Base-by-base conservation (phyloP, 129 eudicot species). In the Flaveria brownii region DNA sequence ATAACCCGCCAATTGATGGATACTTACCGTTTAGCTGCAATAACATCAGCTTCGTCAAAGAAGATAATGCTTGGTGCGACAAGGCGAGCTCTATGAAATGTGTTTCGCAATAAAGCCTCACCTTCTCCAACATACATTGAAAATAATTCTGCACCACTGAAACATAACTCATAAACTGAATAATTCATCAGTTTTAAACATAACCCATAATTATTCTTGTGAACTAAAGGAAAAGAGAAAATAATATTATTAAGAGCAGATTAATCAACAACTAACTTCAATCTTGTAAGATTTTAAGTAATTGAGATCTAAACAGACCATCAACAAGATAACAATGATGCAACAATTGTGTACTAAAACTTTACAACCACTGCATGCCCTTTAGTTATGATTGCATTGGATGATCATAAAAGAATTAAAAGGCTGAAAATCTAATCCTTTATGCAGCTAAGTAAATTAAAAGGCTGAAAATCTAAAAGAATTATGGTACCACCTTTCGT, bases 121-220 rank as follows among this genome's bases (percentile, higher is more conserved):
- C 98, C 98, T 64, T 94, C 98, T 71, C 98, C 98, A 81, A 91
- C 97, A 80, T 94, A 94, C 98, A 87, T 94, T 36, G 96, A 88
- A 73, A 80, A 91, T 61, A 94, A 85, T 51, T 94, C 96, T 83
- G 98, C 97, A 86, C 97, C 91, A 73, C 98, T 94, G 88, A 69
- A 68, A 52, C 51, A 65, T 17, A 47, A 69, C 57, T 54, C 42
- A 43, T 50, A 50, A 72, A 61, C 26, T 17, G 8, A 52, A 41
- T 7, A 36, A 18, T 46, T 16, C 25, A 30, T 72, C 36, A 70
- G 71, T 74, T 49, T 72, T 70, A 82, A 56, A 28, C 18, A 52
- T 12, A 52, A 33, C 22, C 57, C 41, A 2, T 0, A 25, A 3
- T 49, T 49, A 15, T 10, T 49, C 30, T 63, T 63, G 43, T 15